Evolutionary conservation across 139 green algal genomes (phyloP), one percentile per base, ranked within the genome.

Genomic region (Eudorina sp.): DNA sequence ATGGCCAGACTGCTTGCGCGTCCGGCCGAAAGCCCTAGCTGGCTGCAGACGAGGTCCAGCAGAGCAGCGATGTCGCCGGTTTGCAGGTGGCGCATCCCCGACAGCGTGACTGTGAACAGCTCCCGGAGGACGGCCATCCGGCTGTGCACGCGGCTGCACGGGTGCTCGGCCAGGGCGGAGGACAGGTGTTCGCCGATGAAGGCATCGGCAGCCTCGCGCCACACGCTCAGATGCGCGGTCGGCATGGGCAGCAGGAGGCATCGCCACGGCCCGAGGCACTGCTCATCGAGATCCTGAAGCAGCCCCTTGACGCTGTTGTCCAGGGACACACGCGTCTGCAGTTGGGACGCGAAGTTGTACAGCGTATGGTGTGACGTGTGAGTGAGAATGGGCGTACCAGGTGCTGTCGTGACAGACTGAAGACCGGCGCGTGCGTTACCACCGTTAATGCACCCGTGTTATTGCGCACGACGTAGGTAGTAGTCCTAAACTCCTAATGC

Each of bases 241-340:
- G 58, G 53, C 6, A 79, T 21, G 0, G 89, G 86, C 83, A 88
- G 86, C 73, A 95, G 70, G 83, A 95, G 72, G 45, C 89, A 95
- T 53, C 88, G 84, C 94, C 94, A 97, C 74, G 94, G 86, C 0
- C 95, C 95, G 53, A 98, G 88, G 93, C 93, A 96, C 25, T 70
- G n/a, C 29, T 70, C 23, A n/a, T 94, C 92, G 29, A 97, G 85
- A 43, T 91, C 80, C 53, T 78, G 55, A 69, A 95, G 70, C 70
- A 98, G 89, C n/a, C 53, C 72, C 0, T 53, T 36, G 84, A 98
- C 90, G 55, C 90, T 72, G 7, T 84, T 14, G 64, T 98, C 95
- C 29, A 97, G 89, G 0, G 70, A 60, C 23, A 96, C 36, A 11
- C 96, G 91, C n/a, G 90, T 64, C 58, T 92, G 74, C 55, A 43